These are phyloP conservation scores for Suillus cothurnatus DNA, from an alignment of 768 basidiomycete genomes.

Conservation along the genomic window DNA sequence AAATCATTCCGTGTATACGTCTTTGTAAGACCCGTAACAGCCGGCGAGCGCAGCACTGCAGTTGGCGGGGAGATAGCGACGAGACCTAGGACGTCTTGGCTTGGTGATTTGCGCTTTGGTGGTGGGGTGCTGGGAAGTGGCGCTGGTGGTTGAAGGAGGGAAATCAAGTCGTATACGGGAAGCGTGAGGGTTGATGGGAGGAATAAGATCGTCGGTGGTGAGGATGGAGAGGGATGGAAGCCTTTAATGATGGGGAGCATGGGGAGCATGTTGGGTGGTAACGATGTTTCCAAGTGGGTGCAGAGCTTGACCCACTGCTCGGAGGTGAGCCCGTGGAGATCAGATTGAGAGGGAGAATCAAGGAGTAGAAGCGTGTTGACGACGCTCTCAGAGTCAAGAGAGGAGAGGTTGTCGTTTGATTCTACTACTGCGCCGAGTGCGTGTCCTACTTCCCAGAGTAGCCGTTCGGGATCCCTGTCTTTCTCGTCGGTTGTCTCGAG, in stretches of 20 bases:
- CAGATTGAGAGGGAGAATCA: constrained; percentile 46
- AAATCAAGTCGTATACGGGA: constrained; percentile 48
- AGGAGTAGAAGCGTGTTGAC: constrained; percentile 60
- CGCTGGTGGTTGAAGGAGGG: constrained; percentile 44
- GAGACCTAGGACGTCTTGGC: constrained; percentile 60
- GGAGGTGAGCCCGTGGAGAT: constrained; percentile 50
- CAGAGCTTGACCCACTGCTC: constrained; percentile 51
- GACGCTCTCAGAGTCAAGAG: constrained; percentile 40
- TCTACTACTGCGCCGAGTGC: constrained; percentile 33
- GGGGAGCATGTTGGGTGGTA: background rate
- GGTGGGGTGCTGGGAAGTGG: constrained; percentile 54
- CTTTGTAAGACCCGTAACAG: constrained; percentile 79
- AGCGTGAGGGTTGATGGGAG: constrained; percentile 45
- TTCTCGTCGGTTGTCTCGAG: constrained; percentile 27
- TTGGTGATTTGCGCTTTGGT: constrained; percentile 42
- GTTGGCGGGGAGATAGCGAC: constrained; percentile 71
- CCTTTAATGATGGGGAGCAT: constrained; percentile 7
- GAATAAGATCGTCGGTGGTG: constrained; percentile 29
- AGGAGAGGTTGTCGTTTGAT: constrained; percentile 24
- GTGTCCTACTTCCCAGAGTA: constrained; percentile 41
- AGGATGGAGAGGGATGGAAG: constrained; percentile 22
- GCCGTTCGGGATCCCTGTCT: constrained; percentile 28
- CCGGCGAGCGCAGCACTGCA: constrained; percentile 68
- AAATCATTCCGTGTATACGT: constrained; percentile 84
- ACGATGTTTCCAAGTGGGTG: background rate